Evolutionary conservation across 2,329 filamentous ascomycete genomes (phyloP), one percentile per base, ranked within the genome.

Genomic region (Paecilomyces sp.): DNA sequence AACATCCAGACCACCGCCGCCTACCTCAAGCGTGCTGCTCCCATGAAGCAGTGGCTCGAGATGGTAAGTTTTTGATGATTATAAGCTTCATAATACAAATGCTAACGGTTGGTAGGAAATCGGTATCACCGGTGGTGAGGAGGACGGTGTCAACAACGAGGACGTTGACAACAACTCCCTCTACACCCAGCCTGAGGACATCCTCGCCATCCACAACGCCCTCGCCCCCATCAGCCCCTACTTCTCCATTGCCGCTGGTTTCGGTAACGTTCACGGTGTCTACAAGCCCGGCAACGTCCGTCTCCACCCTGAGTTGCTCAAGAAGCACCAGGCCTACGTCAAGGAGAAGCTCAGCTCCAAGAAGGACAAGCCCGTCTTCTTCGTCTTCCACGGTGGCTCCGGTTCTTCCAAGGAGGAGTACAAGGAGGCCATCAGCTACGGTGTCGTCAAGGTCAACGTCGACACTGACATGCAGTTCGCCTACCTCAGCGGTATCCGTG

Each of bases 391-490:
- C 85, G 94, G 94, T 73, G 94, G 94, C 71, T 96, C 91, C 65
- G 94, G 94, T 68, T 95, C 90, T 66, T 84, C 85, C 76, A 95
- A 96, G 83, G 79, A 91, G 69, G 94, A 99, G 82, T 99, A 90
- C 85, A 83, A 82, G 65, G 86, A 91, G 70, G 93, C 92, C 74
- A 97, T 97, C 79, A 81, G 82, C 75, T 89, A 93, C 79, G 94
- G 94, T 83, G 93, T 99, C 69, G 89, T 97, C 82, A 99, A 99
- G 88, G 94, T 99, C 81, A 99, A 99, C 84, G 84, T 99, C 71
- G 94, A 99, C 81, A 99, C 94, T 56, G 94, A 99, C 76, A 85
- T 97, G 80, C 93, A 97, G 84, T 96, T 87, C 79, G 92, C 93
- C 61, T 99, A 97, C 85, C 85, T 94, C 67, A 81, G 81, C 63